Evolutionary conservation across 2,329 filamentous ascomycete species (phyloP).

Genomic region (Monosporascus cannonballus): DNA sequence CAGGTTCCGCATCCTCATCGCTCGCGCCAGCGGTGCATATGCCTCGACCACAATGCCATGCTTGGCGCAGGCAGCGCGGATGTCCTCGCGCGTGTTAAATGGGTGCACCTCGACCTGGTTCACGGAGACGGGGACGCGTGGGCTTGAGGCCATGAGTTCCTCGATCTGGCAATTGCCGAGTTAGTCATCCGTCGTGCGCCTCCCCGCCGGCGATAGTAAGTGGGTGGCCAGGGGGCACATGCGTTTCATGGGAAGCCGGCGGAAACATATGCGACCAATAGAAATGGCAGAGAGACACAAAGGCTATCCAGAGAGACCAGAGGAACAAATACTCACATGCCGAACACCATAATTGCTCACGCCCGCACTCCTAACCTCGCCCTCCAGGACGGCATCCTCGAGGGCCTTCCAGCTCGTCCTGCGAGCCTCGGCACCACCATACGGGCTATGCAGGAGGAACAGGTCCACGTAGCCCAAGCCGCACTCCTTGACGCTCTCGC

Average conservation of each 20-base stretch:
- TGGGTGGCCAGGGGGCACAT: too few species aligned
- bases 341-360: slow-evolving; percentile 74
- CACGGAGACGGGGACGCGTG: slow-evolving; percentile 58
- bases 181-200: background rate
- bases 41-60: slow-evolving; percentile 69
- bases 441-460: slow-evolving; percentile 74
- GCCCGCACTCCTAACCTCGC: slow-evolving; percentile 64
- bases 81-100: slow-evolving; percentile 68
- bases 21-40: slow-evolving; percentile 71
- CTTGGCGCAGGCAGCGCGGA: slow-evolving; percentile 59
- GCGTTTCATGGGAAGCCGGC: too few species aligned
- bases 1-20: slow-evolving; percentile 62
- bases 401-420: slow-evolving; percentile 70
- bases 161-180: slow-evolving; percentile 43
- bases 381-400: slow-evolving; percentile 67
- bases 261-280: background rate
- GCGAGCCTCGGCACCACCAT: slow-evolving; percentile 63
- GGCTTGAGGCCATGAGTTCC: slow-evolving; percentile 59
- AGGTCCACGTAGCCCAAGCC: slow-evolving; percentile 72
- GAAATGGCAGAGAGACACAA: background rate
- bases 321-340: slow-evolving; percentile 47
- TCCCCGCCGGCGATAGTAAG: too few species aligned
- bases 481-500: slow-evolving; percentile 55
- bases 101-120: slow-evolving; percentile 82
- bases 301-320: background rate